Conservation (phyloP, 371 early-diverging fungal species). For the Rhizopus sp. region DNA sequence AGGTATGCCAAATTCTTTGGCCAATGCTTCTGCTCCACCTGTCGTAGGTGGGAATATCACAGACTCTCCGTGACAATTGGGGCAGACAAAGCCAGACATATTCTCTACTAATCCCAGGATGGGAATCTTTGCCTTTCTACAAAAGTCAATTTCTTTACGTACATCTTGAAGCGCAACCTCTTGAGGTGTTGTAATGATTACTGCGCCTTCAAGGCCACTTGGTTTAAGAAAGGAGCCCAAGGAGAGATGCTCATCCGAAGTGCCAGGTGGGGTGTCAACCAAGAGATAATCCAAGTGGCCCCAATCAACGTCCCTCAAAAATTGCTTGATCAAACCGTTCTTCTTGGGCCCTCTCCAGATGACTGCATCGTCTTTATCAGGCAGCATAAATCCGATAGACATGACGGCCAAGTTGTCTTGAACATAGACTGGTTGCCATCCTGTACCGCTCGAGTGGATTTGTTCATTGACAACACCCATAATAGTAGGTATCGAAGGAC, state of each 20-base stretch:
- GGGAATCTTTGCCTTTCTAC: conserved; percentile 86
- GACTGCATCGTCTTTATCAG: conserved; percentile 89
- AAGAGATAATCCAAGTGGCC: conserved; percentile 90
- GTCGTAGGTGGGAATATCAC: conserved; percentile 90
- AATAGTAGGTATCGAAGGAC: conserved; percentile 97
- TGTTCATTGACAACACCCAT: conserved; percentile 89
- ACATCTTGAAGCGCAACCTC: conserved; percentile 97
- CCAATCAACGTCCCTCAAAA: conserved; percentile 96
- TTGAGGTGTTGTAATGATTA: conserved; percentile 98
- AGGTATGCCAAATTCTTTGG: conserved; percentile 71
- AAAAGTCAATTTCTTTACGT: conserved; percentile 95
- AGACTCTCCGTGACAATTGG: conserved; percentile 83
- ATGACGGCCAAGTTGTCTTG: conserved; percentile 90
- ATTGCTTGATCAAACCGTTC: conserved; percentile 95
- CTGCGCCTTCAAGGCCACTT: conserved; percentile 84
- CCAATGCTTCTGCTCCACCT: conserved; percentile 88
- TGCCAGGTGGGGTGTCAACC: conserved; percentile 99
- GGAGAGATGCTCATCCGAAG: conserved; percentile 97
- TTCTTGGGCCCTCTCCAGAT: conserved; percentile 99
- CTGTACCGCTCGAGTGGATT: conserved; percentile 78
- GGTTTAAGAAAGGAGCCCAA: conserved; percentile 80
- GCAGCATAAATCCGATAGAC: conserved; percentile 96
- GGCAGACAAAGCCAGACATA: conserved; percentile 98
- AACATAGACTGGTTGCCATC: conserved; percentile 94
- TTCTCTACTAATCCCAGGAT: conserved; percentile 98